Evolutionary conservation across 306 rosid genomes (phyloP).

Genomic region (Carpinus viminea): DNA sequence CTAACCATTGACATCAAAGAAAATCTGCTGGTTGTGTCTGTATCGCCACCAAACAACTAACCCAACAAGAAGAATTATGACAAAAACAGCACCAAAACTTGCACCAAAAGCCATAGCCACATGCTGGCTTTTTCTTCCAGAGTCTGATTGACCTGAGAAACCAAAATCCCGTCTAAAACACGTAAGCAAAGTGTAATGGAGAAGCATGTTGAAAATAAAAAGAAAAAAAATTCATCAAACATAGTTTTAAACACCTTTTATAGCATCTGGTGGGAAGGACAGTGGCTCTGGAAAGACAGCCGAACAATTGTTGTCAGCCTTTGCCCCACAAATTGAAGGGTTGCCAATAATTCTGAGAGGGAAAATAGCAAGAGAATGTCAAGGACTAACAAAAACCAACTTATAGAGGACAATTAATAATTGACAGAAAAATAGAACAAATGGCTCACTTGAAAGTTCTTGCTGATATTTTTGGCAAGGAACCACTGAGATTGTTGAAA

Average conservation of each 20-base stretch:
- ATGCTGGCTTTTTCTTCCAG: slow-evolving; percentile 56
- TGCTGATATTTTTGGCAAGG: slow-evolving; percentile 82
- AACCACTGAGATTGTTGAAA: slow-evolving; percentile 85
- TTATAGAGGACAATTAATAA: slow-evolving; percentile 8
- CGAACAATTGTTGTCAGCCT: slow-evolving; percentile 69
- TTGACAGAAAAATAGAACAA: slow-evolving; percentile 5
- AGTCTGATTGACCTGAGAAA: slow-evolving; percentile 59
- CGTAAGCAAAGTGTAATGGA: slow-evolving; percentile 21
- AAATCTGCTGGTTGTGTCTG: slow-evolving; percentile 87
- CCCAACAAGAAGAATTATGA: slow-evolving; percentile 54
- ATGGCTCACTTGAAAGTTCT: slow-evolving; percentile 89
- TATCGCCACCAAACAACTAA: slow-evolving; percentile 87
- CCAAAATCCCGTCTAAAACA: slow-evolving; percentile 29
- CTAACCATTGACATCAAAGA: slow-evolving; percentile 93
- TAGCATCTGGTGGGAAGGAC: slow-evolving; percentile 75
- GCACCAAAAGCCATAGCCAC: slow-evolving; percentile 79
- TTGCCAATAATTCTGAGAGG: slow-evolving; percentile 79
- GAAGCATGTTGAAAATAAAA: slow-evolving; percentile 6
- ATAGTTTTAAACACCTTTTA: slow-evolving; percentile 49
- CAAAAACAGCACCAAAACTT: slow-evolving; percentile 77
- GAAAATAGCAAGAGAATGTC: slow-evolving; percentile 14
- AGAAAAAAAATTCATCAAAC: slow-evolving; percentile 9
- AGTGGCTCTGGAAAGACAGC: slow-evolving; percentile 84
- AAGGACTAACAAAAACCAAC: slow-evolving; percentile 8
- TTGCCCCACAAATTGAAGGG: slow-evolving; percentile 87